Percentiles rank a stretch among this genome's conserved stretches.
Conservation (phyloP, 2,329 filamentous ascomycete genomes). For the Beauveria bassiana region DNA sequence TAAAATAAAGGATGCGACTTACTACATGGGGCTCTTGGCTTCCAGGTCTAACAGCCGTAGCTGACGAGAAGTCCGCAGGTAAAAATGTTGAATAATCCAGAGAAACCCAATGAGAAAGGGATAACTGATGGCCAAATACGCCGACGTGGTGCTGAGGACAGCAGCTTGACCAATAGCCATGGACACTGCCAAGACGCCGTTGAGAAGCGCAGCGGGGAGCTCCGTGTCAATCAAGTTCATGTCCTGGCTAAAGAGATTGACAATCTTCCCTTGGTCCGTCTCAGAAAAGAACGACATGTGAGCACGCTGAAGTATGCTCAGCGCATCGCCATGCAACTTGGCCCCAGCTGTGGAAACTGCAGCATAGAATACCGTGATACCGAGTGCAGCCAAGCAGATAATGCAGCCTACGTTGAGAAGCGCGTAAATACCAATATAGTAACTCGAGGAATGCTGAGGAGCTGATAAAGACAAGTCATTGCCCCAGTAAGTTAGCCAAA, state of each 20-base stretch:
- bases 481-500: slow-evolving; percentile 37
- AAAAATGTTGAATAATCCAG: slow-evolving; percentile 43
- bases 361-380: no score
- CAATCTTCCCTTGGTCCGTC: slow-evolving; percentile 33
- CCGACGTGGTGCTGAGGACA: slow-evolving; percentile 21
- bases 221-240: slow-evolving; percentile 33
- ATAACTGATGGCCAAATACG: slow-evolving; percentile 40
- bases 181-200: slow-evolving; percentile 17
- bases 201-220: slow-evolving; percentile 27
- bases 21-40: slow-evolving; percentile 49
- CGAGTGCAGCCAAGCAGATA: slow-evolving; percentile 14
- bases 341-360: no score
- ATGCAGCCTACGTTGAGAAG: slow-evolving; percentile 16
- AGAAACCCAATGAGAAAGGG: slow-evolving; percentile 37
- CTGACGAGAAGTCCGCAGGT: slow-evolving; percentile 52
- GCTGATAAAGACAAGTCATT: slow-evolving; percentile 18
- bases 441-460: slow-evolving; percentile 14
- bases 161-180: no score
- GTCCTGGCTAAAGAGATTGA: slow-evolving; percentile 40
- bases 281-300: slow-evolving; percentile 31
- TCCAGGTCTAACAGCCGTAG: slow-evolving; percentile 54
- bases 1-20: no score
- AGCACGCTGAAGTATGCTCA: no score
- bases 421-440: slow-evolving; percentile 26
- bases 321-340: no score